Conservation (phyloP, 2,329 filamentous ascomycete species). For the Graphiopsis chlorocephala region DNA sequence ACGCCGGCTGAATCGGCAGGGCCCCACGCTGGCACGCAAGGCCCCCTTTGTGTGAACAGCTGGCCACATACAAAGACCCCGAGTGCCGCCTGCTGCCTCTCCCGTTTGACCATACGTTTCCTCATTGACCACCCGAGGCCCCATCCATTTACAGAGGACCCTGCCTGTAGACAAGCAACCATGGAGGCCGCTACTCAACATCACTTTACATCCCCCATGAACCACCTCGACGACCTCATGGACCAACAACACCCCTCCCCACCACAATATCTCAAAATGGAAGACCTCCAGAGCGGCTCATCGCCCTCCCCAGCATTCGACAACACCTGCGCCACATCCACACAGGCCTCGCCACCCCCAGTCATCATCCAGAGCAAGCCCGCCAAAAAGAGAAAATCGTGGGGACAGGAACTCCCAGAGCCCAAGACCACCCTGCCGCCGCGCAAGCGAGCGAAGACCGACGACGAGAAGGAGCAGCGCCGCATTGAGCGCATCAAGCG, state of each 20-base stretch:
- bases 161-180: constrained; percentile 15
- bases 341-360: constrained; percentile 25
- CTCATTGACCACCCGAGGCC: constrained; percentile 11
- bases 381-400: constrained; percentile 70
- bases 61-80: constrained; percentile 12
- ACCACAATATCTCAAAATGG: constrained; percentile 25
- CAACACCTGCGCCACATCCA: constrained; percentile 7
- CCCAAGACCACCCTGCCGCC: constrained; percentile 96
- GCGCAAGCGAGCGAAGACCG: constrained; percentile 96
- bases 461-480: constrained; percentile 97
- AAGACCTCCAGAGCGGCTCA: constrained; percentile 24
- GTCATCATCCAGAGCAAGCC: constrained; percentile 33
- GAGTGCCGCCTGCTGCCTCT: constrained; percentile 7
- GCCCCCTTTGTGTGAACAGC: not conserved
- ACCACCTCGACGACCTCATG: constrained; percentile 10
- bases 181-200: constrained; percentile 9
- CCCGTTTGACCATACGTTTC: constrained; percentile 8
- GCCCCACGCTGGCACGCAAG: not conserved
- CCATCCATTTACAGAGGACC: constrained; percentile 16
- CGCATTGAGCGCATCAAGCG: constrained; percentile 95
- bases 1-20: not conserved
- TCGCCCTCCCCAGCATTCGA: constrained; percentile 20
- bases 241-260: constrained; percentile 1
- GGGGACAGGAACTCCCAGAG: constrained; percentile 94
- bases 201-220: constrained; percentile 5